A percentile compares a stretch with the other conserved stretches of the same genome.
Conservation (phyloP, 2,329 filamentous ascomycete genomes). For the Epichloe festucae region DNA sequence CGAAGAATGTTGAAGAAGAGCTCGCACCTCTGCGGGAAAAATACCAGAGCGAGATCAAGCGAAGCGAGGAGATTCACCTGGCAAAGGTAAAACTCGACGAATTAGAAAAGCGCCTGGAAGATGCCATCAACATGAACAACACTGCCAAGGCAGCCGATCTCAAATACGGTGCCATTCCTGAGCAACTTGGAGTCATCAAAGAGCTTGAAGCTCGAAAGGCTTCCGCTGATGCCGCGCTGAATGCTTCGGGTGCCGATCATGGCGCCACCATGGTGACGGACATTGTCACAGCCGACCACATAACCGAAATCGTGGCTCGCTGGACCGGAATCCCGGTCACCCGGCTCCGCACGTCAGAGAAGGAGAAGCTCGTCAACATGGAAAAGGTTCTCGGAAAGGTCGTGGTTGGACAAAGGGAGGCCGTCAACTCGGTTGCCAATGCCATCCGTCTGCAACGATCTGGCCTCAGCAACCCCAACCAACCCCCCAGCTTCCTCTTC, state of each 20-base stretch:
- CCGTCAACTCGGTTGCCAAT: conserved; percentile 84
- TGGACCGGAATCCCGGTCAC: conserved; percentile 99
- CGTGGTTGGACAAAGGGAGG: conserved; percentile 89
- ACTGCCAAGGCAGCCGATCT: conserved; percentile 82
- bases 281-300: conserved; percentile 90
- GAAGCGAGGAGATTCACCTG: conserved; percentile 84
- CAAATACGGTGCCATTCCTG: conserved; percentile 93
- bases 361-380: conserved; percentile 98
- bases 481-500: conserved; percentile 96
- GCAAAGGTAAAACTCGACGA: conserved; percentile 90
- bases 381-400: conserved; percentile 72
- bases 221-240: conserved; percentile 60
- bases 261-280: conserved; percentile 75
- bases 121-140: conserved; percentile 79
- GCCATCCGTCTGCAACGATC: conserved; percentile 92
- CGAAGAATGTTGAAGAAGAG: conserved; percentile 89
- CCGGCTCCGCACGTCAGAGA: conserved; percentile 84
- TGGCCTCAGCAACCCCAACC: conserved; percentile 88
- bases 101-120: conserved; percentile 81
- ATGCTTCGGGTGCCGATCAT: conserved; percentile 38
- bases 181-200: conserved; percentile 71
- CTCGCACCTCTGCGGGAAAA: conserved; percentile 83
- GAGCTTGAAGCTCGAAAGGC: conserved; percentile 70
- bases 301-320: conserved; percentile 93
- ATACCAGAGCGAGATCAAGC: conserved; percentile 85